Evolutionary conservation across 345 rosid genomes (phyloP), one percentile per base, ranked within the genome.

Genomic region (Gossypium rotundifolium): DNA sequence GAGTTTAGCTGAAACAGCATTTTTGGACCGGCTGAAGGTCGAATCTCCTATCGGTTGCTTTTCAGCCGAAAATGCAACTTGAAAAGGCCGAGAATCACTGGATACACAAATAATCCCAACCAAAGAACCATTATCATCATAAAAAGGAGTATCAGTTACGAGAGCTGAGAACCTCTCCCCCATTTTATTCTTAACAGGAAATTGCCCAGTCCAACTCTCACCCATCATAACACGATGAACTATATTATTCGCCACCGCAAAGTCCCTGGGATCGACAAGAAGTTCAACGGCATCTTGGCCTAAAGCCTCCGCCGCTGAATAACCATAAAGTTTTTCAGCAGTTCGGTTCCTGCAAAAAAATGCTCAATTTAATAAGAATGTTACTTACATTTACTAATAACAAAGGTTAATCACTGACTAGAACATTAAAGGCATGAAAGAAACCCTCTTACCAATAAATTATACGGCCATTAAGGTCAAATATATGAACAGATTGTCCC

Each of bases 401-500:
- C 51, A 65, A 51, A 11, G 51, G 25, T 46, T 48, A 48, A 23
- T 14, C 11, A 14, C 42, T 68, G 25, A 23, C 17, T 10, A 25
- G n/a, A 48, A 14, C 3, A 55, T n/a, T 46, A 46, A 66, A 23
- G 48, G 9, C 13, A 2, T 7, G 23, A 60, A 12, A 17, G 8
- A 40, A 70, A 27, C 73, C 45, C 25, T 70, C 90, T 87, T 72
- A 95, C 99, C 98, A 95, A 75, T 92, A 93, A 71, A 93, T 86
- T 14, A 95, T 80, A 27, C 92, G 90, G 72, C 86, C 87, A 20
- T 72, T 71, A 1, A 81, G 83, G 81, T 88, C 96, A 71, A 84
- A 82, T 70, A 93, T 92, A 78, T 95, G 97, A 81, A 95, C 91
- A 57, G 96, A 82, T 74, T 95, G 99, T 48, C 96, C 97, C 97